Conservation (phyloP, 176 grass and related monocot genomes). For the Oryza meridionalis region DNA sequence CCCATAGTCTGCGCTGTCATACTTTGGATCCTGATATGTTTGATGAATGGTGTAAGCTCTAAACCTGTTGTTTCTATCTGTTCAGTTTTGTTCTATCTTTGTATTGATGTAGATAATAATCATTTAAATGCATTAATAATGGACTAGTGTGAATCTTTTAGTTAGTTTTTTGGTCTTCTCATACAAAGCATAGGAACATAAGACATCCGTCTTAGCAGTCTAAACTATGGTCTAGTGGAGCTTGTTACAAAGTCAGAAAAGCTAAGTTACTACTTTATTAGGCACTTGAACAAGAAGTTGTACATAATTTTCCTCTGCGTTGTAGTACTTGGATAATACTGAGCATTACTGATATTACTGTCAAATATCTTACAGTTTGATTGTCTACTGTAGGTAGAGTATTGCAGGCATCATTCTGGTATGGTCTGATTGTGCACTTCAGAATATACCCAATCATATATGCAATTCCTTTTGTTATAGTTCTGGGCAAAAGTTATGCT, state of each 20-base stretch:
- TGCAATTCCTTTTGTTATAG: slow-evolving; percentile 74
- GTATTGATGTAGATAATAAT: not conserved
- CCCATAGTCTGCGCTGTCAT: slow-evolving; percentile 81
- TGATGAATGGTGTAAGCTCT: slow-evolving; percentile 96
- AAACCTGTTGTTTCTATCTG: slow-evolving; percentile 35
- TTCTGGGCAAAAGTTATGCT: slow-evolving; percentile 60
- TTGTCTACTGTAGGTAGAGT: slow-evolving; percentile 67
- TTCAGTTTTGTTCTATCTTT: slow-evolving; percentile 18
- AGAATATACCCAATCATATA: slow-evolving; percentile 97
- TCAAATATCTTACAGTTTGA: slow-evolving; percentile 27
- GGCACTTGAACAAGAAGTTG: not conserved
- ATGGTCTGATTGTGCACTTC: slow-evolving; percentile 92
- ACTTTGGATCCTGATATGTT: slow-evolving; percentile 88
- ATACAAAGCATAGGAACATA: not conserved
- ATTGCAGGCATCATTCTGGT: slow-evolving; percentile 90
- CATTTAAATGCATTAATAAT: slow-evolving; percentile 16
- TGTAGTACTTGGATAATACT: not conserved
- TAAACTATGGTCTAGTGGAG: not conserved
- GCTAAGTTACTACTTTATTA: not conserved
- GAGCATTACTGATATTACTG: not conserved
- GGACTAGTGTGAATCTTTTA: not conserved
- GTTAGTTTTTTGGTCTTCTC: not conserved
- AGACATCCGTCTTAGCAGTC: not conserved
- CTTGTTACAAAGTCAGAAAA: not conserved
- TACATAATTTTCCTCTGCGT: not conserved